A percentile compares a stretch with the other conserved stretches of the same genome.
Evolutionary conservation across 2,329 filamentous ascomycete genomes (phyloP).

Genomic region (Dryadomyces quercus-mongolicae): DNA sequence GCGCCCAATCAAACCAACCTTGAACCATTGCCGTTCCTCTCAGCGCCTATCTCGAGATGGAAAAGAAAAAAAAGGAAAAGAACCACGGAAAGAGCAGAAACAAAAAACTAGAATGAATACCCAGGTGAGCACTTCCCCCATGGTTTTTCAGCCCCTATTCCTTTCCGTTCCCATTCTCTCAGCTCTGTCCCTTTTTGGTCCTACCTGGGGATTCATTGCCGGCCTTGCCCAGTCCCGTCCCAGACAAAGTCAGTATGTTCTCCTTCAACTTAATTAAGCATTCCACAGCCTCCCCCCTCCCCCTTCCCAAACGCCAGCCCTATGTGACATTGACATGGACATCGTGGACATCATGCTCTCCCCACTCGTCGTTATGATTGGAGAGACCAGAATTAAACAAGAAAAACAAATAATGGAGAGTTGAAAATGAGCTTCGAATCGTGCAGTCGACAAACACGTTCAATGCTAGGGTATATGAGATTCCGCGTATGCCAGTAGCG

Average conservation of each 20-base stretch:
- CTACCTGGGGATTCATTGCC: neutral
- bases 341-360: conserved; percentile 1
- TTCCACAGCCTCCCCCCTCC: neutral
- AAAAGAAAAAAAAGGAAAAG: neutral
- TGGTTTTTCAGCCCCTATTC: neutral
- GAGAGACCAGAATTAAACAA: neutral
- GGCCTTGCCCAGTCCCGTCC: neutral
- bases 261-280: neutral
- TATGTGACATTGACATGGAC: conserved; percentile 5
- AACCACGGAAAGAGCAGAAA: neutral
- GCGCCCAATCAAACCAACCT: neutral
- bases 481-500: neutral
- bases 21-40: neutral
- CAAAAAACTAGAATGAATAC: neutral
- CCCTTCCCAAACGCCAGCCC: conserved; percentile 3
- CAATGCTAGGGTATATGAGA: conserved; percentile 3
- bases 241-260: neutral
- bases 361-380: neutral
- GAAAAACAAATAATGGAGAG: neutral
- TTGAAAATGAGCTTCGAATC: neutral
- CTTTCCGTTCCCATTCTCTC: neutral
- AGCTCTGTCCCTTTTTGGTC: neutral
- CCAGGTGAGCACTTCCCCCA: neutral
- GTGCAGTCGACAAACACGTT: neutral
- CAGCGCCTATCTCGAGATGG: neutral